phyloP scores from a whole-genome alignment of 176 grass and related monocot genomes.

The Alopecurus myosuroides region DNA sequence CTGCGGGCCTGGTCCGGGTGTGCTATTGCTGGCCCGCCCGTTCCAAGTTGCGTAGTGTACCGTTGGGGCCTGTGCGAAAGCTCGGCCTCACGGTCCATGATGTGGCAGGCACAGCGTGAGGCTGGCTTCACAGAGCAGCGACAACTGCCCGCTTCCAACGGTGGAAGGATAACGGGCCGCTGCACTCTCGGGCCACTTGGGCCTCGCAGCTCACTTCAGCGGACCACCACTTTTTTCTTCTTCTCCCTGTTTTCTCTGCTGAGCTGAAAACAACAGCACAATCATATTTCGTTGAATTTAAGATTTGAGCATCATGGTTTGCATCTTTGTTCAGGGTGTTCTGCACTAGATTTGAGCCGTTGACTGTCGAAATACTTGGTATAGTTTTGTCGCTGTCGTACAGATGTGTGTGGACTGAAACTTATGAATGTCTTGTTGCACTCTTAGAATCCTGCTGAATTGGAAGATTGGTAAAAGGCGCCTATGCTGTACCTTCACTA shows the following conservation, averaged over 20 bases:
- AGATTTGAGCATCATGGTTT: constrained; percentile 23
- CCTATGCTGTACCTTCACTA: constrained; percentile 64
- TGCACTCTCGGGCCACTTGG: neutral
- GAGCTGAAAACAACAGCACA: too few species aligned
- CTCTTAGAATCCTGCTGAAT: constrained; percentile 68
- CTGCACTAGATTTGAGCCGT: constrained; percentile 78
- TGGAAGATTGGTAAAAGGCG: constrained; percentile 84
- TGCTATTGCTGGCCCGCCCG: too few species aligned
- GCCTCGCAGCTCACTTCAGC: too few species aligned
- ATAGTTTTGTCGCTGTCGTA: constrained; percentile 1
- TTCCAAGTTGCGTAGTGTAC: too few species aligned
- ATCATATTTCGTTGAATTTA: too few species aligned
- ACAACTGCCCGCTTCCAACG: constrained; percentile 24
- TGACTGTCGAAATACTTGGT: constrained; percentile 92
- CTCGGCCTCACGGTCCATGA: too few species aligned
- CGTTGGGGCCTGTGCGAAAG: too few species aligned
- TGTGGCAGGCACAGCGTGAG: constrained; percentile 17
- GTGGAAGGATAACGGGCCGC: constrained; percentile 34
- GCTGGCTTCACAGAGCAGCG: constrained; percentile 52
- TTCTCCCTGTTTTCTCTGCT: too few species aligned
- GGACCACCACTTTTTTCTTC: too few species aligned
- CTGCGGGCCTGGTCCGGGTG: too few species aligned
- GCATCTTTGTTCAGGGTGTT: too few species aligned
- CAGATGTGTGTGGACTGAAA: neutral
- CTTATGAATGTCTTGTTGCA: neutral